phyloP scores from a whole-genome alignment of 2,329 filamentous ascomycete genomes.

The Falciphora oryzae region DNA sequence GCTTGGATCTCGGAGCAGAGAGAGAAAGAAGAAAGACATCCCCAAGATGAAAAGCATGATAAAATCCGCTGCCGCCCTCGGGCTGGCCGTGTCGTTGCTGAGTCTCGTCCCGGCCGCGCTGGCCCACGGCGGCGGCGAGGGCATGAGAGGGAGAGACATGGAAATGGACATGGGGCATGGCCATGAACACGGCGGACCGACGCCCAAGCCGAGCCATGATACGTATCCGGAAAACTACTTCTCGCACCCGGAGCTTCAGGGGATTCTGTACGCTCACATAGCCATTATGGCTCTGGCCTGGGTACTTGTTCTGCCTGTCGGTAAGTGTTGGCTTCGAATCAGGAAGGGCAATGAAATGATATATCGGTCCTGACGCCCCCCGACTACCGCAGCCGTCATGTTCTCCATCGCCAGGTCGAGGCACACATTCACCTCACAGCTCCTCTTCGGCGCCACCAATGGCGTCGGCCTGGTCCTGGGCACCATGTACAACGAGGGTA shows the following conservation, averaged over 20 bases:
- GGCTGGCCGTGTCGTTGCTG: constrained; percentile 11
- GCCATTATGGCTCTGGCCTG: constrained; percentile 64
- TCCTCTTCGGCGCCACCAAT: constrained; percentile 60
- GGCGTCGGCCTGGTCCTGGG: constrained; percentile 58
- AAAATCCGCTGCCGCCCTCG: background rate
- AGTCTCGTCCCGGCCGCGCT: constrained; percentile 22
- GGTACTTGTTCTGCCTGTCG: constrained; percentile 66
- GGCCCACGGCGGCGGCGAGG: constrained; percentile 24
- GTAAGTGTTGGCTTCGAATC: constrained; percentile 40
- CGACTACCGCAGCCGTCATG: constrained; percentile 62
- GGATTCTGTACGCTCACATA: constrained; percentile 64
- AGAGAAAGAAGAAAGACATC: background rate
- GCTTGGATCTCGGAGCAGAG: too few relatives aligned
- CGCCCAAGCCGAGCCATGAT: constrained; percentile 21
- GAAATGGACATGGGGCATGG: constrained; percentile 18
- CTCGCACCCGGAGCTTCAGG: constrained; percentile 43
- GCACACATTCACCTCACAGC: constrained; percentile 63
- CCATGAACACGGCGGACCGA: background rate
- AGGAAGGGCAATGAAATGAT: background rate
- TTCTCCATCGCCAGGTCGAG: constrained; percentile 76
- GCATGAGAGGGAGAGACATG: constrained; percentile 12
- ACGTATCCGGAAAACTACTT: constrained; percentile 52
- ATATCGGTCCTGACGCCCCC: background rate
- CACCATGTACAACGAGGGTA: constrained; percentile 70
- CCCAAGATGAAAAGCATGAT: background rate